These are phyloP conservation scores for bread wheat (Triticum aestivum) DNA, from an alignment of 176 grass and related monocot genomes.

Conservation along the genomic window IWGSC_CS_RefSeq_v2.1 NC_057811.1:374737119-374737618, in stretches of 20 bases:
- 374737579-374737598: neutral
- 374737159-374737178: neutral
- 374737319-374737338: slow-evolving; percentile 8
- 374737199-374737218: neutral
- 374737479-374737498: neutral
- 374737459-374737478: neutral
- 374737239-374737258: neutral
- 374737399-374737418: slow-evolving; percentile 13
- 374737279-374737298: neutral
- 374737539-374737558: neutral
- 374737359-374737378: neutral
- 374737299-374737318: neutral
- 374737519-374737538: neutral
- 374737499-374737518: neutral
- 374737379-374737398: neutral
- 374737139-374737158: neutral
- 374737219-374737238: neutral
- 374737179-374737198: neutral
- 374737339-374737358: slow-evolving; percentile 3
- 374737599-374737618: slow-evolving; percentile 1
- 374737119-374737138: neutral
- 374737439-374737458: neutral
- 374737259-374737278: slow-evolving; percentile 9
- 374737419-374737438: neutral
- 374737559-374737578: slow-evolving; percentile 6